Base-by-base conservation (phyloP, 1,284 basidiomycete species). In the Ceratorhiza oryzae-sativae region DNA sequence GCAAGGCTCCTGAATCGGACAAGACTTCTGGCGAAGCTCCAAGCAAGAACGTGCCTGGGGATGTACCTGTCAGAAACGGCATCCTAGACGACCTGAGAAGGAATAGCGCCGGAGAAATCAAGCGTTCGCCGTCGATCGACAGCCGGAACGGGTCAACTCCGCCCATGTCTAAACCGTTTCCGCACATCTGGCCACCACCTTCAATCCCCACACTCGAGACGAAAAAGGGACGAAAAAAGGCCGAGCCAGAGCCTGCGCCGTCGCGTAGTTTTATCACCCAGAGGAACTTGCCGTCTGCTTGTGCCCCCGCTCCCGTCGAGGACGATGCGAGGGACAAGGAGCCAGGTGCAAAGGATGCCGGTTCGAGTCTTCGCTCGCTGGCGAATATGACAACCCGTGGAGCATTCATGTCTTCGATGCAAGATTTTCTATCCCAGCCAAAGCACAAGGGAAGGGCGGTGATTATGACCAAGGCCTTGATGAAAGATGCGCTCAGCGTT, bases 401-500 rank as follows among this genome's bases (percentile, higher is more conserved):
- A 13, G 53, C 48, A n/a, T 68, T 68, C 30, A 25, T 68, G 39
- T 15, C 51, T 23, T 36, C 39, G 39, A 53, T 68, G 6, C 65
- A 68, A 23, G 32, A 36, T 12, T 68, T 68, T 41, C 41, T 68
- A 25, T 2, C 49, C n/a, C 65, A 68, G 36, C 62, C 62, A 3
- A 41, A 25, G 23, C 18, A 25, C 15, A 56, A 58, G 53, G 51
- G 39, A 23, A 51, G 65, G 9, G 53, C 53, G 51, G 65, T 68
- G 39, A 39, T 68, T 12, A 68, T 68, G 65, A 68, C 65, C 51
- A 68, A 68, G 53, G 25, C 65, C 41, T 39, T 68, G 49, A 68
- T 68, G 65, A 68, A 68, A 53, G 65, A 68, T 27, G 39, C 65
- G 25, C 53, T 68, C 36, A 25, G 53, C 53, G 65, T 68, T 13